These are phyloP conservation scores for Artemisia annua DNA, from an alignment of 129 eudicot genomes.

Conservation along the genomic window DNA sequence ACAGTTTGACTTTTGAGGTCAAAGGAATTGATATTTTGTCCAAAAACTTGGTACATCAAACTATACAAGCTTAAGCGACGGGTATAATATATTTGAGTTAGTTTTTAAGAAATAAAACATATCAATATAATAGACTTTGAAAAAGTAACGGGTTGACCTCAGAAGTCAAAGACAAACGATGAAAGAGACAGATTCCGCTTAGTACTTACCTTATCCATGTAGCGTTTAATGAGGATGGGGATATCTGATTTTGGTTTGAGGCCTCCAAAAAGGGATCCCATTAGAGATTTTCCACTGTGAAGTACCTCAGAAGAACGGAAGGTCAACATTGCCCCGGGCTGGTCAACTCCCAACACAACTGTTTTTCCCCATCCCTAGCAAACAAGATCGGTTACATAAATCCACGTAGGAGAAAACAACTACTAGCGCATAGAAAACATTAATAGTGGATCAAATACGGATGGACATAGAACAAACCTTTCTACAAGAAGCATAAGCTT, in stretches of 20 bases:
- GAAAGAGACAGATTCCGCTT: neutral
- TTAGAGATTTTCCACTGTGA: slow-evolving; percentile 46
- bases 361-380: slow-evolving; percentile 95
- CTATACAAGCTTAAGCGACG: neutral
- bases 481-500: slow-evolving; percentile 78
- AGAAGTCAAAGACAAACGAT: slow-evolving; percentile 3
- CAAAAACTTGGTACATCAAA: neutral
- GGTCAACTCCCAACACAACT: slow-evolving; percentile 66
- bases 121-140: neutral
- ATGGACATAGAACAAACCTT: slow-evolving; percentile 45
- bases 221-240: slow-evolving; percentile 53
- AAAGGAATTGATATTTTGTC: neutral
- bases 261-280: slow-evolving; percentile 69
- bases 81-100: neutral
- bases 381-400: slow-evolving; percentile 7
- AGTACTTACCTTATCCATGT: slow-evolving; percentile 60
- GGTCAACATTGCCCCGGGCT: slow-evolving; percentile 49
- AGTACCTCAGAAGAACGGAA: slow-evolving; percentile 53
- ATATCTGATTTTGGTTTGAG: slow-evolving; percentile 77
- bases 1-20: slow-evolving; percentile 1
- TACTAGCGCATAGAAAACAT: neutral
- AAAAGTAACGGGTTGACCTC: slow-evolving; percentile 9
- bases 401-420: neutral
- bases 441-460: neutral
- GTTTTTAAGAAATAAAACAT: neutral